Base-by-base conservation (phyloP, 148 eudicot species). In the Pharnaceum exiguum region DNA sequence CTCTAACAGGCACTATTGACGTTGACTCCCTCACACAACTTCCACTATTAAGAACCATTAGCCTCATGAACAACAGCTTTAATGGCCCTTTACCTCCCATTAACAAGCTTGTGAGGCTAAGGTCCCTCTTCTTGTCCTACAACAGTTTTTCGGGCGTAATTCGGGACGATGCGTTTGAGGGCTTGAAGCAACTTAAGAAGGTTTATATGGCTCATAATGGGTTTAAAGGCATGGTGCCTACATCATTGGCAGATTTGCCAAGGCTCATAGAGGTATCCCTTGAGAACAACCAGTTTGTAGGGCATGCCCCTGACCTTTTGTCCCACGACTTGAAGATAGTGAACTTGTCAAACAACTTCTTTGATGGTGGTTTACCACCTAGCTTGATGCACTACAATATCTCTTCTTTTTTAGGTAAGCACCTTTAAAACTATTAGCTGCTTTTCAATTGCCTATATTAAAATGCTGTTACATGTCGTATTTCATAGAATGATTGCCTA, bases 91-190 rank as follows among this genome's bases (percentile, higher is more conserved):
- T 84, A 17, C 91, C 88, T 2, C 30, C 50, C 5, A 23, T 84
- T 0, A 65, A 66, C 43, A 69, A 67, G 31, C 24, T 84, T 3
- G 55, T 66, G 7, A 55, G 70, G 30, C 39, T 87, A 23, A 78
- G 74, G 32, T 70, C 74, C 1, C 1, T 82, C 19, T 87, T 38
- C 36, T 45, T 87, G 29, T 77, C 88, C 2, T 27, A 72, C 55
- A 87, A 84, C 36, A 63, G 68, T 29, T 87, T 87, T n/a, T 73
- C 82, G 0, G 91, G 88, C n/a, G 70, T 63, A 2, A 69, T 87
- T 1, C 47, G 42, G 0, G 66, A 36, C 5, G 69, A 68, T 44
- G 74, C 75, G 0, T 87, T 87, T 46, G 29, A 44, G 10, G 84
- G 80, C 1, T 79, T 84, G 88, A 17, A 5, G 15, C 53, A 49